Base-by-base conservation (phyloP, 2,329 filamentous ascomycete species). In the Trichoderma aggressivum region DNA sequence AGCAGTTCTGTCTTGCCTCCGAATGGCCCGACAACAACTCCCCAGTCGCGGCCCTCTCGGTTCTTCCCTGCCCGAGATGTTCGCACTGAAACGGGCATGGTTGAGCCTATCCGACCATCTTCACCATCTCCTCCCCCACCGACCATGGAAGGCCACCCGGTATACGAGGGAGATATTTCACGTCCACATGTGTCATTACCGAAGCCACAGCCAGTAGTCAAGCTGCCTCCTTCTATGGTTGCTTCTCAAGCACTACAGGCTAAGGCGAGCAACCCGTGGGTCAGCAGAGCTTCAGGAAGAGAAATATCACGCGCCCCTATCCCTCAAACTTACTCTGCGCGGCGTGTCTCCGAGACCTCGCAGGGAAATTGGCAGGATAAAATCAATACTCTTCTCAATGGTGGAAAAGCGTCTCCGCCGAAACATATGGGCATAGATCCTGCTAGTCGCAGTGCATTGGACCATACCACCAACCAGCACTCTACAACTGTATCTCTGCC, bases 351-450 rank as follows among this genome's bases (percentile, higher is more conserved):
- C 18, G 83, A 84, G 63, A 81, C 82, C 8, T 78, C 80, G 72
- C 75, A 82, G 73, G 77, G 78, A 66, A 86, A 86, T 69, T 95
- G 94, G 94, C 94, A 97, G 80, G 91, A 92, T 76, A 90, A 90
- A 76, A 94, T 98, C 79, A 94, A 97, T 80, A 90, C 87, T 59
- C 86, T 97, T 58, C 86, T 97, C 43, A 88, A 90, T 75, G 89
- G 89, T n/a, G 83, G 84, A 50, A 94, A 92, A 78, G 85, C 89
- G 8, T 82, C 86, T 24, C 84, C 84, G 16, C 84, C 86, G 59
- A 89, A 86, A 76, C 85, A 87, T 71, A 84, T 91, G 70, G 86
- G 88, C 63, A 87, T 93, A 50, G 87, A 91, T 73, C 89, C 91
- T 62, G 87, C 90, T 26, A 93, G 89, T 75, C 91, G 90, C 79